A percentile compares a stretch with the other conserved stretches of the same genome.
Conservation (phyloP, 495 filamentous ascomycete genomes). For the Margaritispora aquatica region DNA sequence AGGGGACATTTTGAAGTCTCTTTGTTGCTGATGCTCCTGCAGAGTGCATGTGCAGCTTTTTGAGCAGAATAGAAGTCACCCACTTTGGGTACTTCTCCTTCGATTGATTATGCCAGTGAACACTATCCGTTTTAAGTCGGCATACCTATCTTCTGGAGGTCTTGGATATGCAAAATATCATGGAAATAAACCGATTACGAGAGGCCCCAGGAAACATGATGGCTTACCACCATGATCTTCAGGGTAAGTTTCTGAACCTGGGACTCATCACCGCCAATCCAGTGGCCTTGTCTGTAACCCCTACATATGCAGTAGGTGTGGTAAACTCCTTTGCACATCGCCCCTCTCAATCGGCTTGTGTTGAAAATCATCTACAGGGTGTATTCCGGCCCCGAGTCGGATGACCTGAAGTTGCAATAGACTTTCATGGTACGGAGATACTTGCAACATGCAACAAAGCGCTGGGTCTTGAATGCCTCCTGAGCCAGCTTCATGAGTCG, state of each 20-base stretch:
- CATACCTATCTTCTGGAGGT: too few species aligned
- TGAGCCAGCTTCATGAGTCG: neutral
- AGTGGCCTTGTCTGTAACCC: neutral
- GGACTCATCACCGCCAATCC: neutral
- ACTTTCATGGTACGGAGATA: neutral
- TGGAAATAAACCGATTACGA: neutral
- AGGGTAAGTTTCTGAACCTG: neutral
- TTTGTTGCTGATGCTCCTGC: neutral
- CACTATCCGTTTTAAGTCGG: too few species aligned
- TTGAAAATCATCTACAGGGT: neutral
- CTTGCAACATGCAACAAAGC: neutral
- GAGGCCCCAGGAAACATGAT: neutral
- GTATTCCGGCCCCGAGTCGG: neutral
- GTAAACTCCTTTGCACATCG: neutral
- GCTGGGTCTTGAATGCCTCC: neutral
- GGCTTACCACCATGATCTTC: neutral
- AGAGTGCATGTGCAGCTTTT: neutral
- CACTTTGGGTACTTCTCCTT: conserved; percentile 1
- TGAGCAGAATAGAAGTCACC: neutral
- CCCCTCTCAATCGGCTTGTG: neutral
- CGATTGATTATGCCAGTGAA: conserved; percentile 1
- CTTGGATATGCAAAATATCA: neutral
- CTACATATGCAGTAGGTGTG: neutral
- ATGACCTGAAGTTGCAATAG: neutral
- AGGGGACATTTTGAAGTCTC: neutral